These are phyloP conservation scores for Leccinum incarnatum DNA, from an alignment of 768 basidiomycete genomes.

Conservation along the genomic window DNA sequence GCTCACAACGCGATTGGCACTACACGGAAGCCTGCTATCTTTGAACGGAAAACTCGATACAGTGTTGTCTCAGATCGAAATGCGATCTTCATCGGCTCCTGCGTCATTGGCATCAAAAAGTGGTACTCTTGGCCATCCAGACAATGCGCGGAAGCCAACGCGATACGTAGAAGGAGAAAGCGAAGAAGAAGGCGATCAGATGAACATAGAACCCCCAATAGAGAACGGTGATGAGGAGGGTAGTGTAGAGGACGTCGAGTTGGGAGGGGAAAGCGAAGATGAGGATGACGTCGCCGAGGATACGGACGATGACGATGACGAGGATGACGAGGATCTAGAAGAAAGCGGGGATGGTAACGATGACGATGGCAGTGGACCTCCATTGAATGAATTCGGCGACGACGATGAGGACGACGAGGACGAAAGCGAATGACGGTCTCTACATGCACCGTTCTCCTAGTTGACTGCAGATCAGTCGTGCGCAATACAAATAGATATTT, in stretches of 20 bases:
- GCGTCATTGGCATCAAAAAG: constrained; percentile 47
- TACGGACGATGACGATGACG: constrained; percentile 34
- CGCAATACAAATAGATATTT: constrained; percentile 4
- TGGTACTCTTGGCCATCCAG: constrained; percentile 34
- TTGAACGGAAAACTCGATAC: constrained; percentile 90
- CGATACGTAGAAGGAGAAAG: constrained; percentile 82
- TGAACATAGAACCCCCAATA: constrained; percentile 56
- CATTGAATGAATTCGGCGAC: constrained; percentile 52
- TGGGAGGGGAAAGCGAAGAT: constrained; percentile 62
- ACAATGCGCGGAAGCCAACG: constrained; percentile 40
- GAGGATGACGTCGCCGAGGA: constrained; percentile 34
- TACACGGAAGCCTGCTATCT: constrained; percentile 82
- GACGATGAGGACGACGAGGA: constrained; percentile 57
- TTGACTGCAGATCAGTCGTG: background rate
- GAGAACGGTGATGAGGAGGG: constrained; percentile 68
- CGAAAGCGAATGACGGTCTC: constrained; percentile 43
- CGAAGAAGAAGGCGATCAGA: constrained; percentile 60
- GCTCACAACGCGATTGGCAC: constrained; percentile 70
- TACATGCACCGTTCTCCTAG: background rate
- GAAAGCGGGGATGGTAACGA: constrained; percentile 41
- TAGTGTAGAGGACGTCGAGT: constrained; percentile 76
- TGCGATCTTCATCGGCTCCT: constrained; percentile 73
- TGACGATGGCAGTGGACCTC: constrained; percentile 39
- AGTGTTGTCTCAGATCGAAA: constrained; percentile 90
- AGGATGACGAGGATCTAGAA: constrained; percentile 39